phyloP scores from a whole-genome alignment of 108 stramenopile genomes.

The Nitzschia sp. region DNA sequence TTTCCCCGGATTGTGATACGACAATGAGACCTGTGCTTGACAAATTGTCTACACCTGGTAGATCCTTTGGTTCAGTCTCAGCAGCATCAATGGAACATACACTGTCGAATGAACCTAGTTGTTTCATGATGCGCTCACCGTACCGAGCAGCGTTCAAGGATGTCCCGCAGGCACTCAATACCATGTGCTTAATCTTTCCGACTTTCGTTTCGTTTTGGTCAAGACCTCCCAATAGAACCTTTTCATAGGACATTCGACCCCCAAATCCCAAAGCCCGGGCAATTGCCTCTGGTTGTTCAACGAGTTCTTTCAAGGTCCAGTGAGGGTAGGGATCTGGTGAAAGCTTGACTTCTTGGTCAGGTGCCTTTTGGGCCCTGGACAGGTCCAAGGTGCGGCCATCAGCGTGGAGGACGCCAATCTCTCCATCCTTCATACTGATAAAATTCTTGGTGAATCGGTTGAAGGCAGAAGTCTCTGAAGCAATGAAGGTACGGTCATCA shows the following conservation, averaged over 20 bases:
- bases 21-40: conserved; percentile 83
- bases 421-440: conserved; percentile 98
- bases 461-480: conserved; percentile 97
- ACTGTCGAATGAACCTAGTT: conserved; percentile 89
- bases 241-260: conserved; percentile 69
- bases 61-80: conserved; percentile 85
- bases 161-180: conserved; percentile 94
- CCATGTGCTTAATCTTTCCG: conserved; percentile 78
- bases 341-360: conserved; percentile 91
- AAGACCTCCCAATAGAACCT: conserved; percentile 82
- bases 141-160: conserved; percentile 92
- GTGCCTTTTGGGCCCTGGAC: conserved; percentile 82
- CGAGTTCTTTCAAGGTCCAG: conserved; percentile 91
- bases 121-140: conserved; percentile 97
- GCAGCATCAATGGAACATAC: conserved; percentile 90
- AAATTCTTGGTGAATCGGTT: conserved; percentile 97
- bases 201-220: conserved; percentile 76
- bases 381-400: conserved; percentile 90
- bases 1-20: conserved; percentile 97
- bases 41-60: conserved; percentile 53
- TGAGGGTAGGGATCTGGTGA: conserved; percentile 93
- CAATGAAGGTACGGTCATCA: conserved; percentile 90
- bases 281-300: conserved; percentile 96
- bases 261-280: conserved; percentile 91
- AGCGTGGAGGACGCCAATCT: conserved; percentile 93